These are phyloP conservation scores for Chytriomyces hyalinus DNA, from an alignment of 192 early-diverging fungal species.

Conservation along the genomic window DNA sequence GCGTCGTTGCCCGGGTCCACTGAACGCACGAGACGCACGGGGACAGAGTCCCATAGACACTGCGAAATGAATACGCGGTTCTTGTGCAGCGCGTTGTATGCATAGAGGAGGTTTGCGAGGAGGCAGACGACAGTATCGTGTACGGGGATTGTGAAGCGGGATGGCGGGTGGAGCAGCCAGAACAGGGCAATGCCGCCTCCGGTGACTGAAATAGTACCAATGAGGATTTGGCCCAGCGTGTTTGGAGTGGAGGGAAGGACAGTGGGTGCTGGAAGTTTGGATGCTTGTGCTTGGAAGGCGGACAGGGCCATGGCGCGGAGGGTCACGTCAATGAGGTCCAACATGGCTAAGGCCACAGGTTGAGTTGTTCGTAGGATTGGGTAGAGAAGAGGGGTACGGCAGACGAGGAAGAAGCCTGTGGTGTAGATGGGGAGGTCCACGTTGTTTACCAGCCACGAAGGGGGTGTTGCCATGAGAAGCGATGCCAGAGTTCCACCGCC, in stretches of 20 bases:
- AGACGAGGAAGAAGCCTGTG: constrained; percentile 44
- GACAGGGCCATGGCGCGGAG: constrained; percentile 36
- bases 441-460: constrained; percentile 39
- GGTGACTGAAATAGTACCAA: constrained; percentile 40
- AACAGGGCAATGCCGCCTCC: constrained; percentile 43
- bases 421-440: constrained; percentile 36
- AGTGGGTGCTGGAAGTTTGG: background rate
- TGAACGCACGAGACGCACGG: background rate
- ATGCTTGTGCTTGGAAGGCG: background rate
- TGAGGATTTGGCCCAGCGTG: constrained; percentile 34
- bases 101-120: constrained; percentile 32
- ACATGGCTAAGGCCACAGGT: constrained; percentile 14
- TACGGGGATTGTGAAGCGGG: constrained; percentile 38
- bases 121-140: constrained; percentile 41
- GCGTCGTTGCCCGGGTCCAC: background rate
- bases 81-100: background rate
- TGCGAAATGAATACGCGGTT: background rate
- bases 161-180: constrained; percentile 17
- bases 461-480: constrained; percentile 41
- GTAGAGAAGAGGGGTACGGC: constrained; percentile 36
- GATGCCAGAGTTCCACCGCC: constrained; percentile 46
- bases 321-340: constrained; percentile 39
- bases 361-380: constrained; percentile 25
- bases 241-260: constrained; percentile 23
- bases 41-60: background rate